These are phyloP conservation scores for Pichia sp. DNA, from an alignment of 1,139 yeast species.

Conservation along the genomic window DNA sequence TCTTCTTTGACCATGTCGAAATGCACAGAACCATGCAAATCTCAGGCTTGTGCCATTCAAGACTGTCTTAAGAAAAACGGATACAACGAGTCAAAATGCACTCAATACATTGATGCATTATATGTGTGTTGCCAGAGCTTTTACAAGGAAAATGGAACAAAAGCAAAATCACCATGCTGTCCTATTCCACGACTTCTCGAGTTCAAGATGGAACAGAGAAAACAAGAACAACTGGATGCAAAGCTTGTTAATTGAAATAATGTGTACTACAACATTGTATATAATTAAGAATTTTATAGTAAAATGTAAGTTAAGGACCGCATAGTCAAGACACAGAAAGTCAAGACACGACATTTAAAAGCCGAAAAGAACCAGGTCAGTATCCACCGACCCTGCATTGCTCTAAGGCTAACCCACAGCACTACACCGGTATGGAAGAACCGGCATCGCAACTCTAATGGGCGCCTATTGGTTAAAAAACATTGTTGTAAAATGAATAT, in stretches of 20 bases:
- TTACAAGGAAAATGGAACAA: conserved; percentile 46
- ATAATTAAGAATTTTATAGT: not conserved
- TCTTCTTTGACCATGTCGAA: not conserved
- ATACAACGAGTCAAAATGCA: conserved; percentile 59
- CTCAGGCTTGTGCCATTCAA: conserved; percentile 66
- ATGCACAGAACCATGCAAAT: conserved; percentile 47
- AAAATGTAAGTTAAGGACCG: conserved; percentile 68
- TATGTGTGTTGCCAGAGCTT: conserved; percentile 56
- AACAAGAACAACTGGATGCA: conserved; percentile 48
- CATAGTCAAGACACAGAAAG: conserved; percentile 44
- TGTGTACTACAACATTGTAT: not conserved
- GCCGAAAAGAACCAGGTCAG: conserved; percentile 46
- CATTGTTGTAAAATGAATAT: conserved; percentile 50
- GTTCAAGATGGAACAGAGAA: conserved; percentile 52
- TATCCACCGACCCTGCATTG: conserved; percentile 25
- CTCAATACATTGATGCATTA: conserved; percentile 49
- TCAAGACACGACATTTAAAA: conserved; percentile 49
- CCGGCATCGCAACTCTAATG: conserved; percentile 81
- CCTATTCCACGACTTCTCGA: conserved; percentile 52
- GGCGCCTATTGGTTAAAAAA: conserved; percentile 74
- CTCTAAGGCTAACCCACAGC: conserved; percentile 91
- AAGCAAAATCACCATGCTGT: conserved; percentile 58
- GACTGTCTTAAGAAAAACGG: conserved; percentile 46
- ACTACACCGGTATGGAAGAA: conserved; percentile 50
- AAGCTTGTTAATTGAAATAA: conserved; percentile 28